phyloP scores from a whole-genome alignment of 1,139 yeast species.

The Candida sp. region DNA sequence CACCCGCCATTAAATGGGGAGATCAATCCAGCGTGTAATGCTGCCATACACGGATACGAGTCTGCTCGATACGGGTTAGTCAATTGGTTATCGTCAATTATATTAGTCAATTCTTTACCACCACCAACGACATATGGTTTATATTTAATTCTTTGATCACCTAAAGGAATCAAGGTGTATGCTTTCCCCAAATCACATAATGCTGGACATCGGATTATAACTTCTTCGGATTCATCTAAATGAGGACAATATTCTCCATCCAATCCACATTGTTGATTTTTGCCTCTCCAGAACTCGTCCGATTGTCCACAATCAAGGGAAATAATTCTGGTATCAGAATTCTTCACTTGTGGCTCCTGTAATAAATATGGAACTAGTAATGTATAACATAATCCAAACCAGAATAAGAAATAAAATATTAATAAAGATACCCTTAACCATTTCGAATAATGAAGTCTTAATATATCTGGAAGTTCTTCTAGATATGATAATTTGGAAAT shows the following conservation, averaged over 20 bases:
- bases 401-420: slow-evolving; percentile 31
- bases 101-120: slow-evolving; percentile 29
- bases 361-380: slow-evolving; percentile 39
- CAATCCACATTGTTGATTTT: slow-evolving; percentile 73
- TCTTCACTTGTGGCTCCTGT: slow-evolving; percentile 22
- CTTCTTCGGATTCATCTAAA: slow-evolving; percentile 35
- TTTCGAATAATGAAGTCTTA: slow-evolving; percentile 25
- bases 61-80: slow-evolving; percentile 73
- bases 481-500: slow-evolving; percentile 21
- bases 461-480: slow-evolving; percentile 43
- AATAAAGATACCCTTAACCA: slow-evolving; percentile 25
- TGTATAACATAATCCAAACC: slow-evolving; percentile 28
- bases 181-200: slow-evolving; percentile 77
- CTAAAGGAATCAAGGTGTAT: slow-evolving; percentile 75
- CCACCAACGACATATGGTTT: slow-evolving; percentile 78
- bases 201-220: slow-evolving; percentile 81
- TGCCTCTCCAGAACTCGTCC: slow-evolving; percentile 63
- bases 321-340: slow-evolving; percentile 17
- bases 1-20: slow-evolving; percentile 82
- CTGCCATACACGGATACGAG: slow-evolving; percentile 88
- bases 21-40: slow-evolving; percentile 78
- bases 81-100: slow-evolving; percentile 18
- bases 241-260: slow-evolving; percentile 60
- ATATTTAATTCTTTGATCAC: slow-evolving; percentile 64
- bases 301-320: slow-evolving; percentile 39